Conservation (phyloP, 257 asterid genomes). For the Mentha longifolia region DNA sequence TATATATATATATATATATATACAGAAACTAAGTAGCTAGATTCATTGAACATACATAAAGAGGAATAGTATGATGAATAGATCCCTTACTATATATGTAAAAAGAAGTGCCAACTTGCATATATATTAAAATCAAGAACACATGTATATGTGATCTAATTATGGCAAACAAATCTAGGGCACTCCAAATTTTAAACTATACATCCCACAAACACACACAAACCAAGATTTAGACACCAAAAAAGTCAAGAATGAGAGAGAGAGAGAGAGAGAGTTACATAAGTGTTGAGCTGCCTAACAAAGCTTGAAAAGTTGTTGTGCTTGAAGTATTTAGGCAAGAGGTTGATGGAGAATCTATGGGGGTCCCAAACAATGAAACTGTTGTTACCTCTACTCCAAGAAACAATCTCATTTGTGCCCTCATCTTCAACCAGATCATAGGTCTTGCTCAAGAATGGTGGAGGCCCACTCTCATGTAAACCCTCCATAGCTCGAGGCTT, state of each 20-base stretch:
- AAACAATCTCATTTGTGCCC: slow-evolving; percentile 54
- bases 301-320: slow-evolving; percentile 82
- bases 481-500: slow-evolving; percentile 62
- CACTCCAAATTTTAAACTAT: background rate
- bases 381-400: slow-evolving; percentile 73
- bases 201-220: background rate
- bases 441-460: slow-evolving; percentile 79
- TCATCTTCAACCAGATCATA: slow-evolving; percentile 80
- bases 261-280: slow-evolving; percentile 47
- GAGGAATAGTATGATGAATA: background rate
- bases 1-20: no score
- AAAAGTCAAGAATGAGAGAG: background rate
- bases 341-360: slow-evolving; percentile 55
- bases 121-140: background rate
- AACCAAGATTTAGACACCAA: background rate
- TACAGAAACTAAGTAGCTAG: background rate
- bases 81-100: background rate
- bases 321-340: slow-evolving; percentile 82
- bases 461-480: slow-evolving; percentile 56
- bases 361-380: slow-evolving; percentile 79
- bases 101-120: slow-evolving; percentile 19
- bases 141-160: background rate
- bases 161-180: slow-evolving; percentile 35
- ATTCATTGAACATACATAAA: slow-evolving; percentile 20
- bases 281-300: slow-evolving; percentile 79